Base-by-base conservation (phyloP, 345 rosid species). In the Sisymbrium irio region DNA sequence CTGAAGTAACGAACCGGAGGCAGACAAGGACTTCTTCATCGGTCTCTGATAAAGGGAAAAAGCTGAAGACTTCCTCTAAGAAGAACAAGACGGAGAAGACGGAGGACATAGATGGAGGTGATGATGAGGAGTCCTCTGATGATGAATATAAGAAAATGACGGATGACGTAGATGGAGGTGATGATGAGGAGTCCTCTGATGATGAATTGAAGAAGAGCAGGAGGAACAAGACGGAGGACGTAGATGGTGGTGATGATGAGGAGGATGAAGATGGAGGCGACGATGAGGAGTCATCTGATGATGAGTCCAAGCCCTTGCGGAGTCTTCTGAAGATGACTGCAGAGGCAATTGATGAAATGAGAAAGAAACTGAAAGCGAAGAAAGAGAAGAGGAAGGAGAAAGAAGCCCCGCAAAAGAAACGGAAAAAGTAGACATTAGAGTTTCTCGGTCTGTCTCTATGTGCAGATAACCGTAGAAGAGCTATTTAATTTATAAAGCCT, bases 391-490 rank as follows among this genome's bases (percentile, higher is more conserved):
- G 6, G 42, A 2, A 37, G 53, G 35, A 17, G 69, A 51, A 72
- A 51, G 17, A 62, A 71, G 56, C 18, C 9, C 33, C 3, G 45
- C 27, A 5, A 12, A 55, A 11, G 59, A 65, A 47, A 12, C 11
- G 0, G 13, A 49, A 19, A 6, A 18, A 1, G 0, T 5, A 42
- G 17, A 3, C 4, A 6, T 3, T 14, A 42, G 12, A 49, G 51
- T 27, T n/a, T 30, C 6, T 19, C 12, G 12, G 59, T 45, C 55
- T 42, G 4, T 44, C 41, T 25, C 58, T 42, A 45, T 39, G 57
- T 33, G 77, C 56, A 72, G 28, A 36, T 35, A 5, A 40, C 44
- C 25, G 12, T 53, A 45, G 42, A 15, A 65, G 59, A 73, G 51
- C 10, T 46, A 65, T 27, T 27, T 30, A 60, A 27, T 30, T 67